Base-by-base conservation (phyloP, 805 yeast species). In the Barnettozyma botsteinii region DNA sequence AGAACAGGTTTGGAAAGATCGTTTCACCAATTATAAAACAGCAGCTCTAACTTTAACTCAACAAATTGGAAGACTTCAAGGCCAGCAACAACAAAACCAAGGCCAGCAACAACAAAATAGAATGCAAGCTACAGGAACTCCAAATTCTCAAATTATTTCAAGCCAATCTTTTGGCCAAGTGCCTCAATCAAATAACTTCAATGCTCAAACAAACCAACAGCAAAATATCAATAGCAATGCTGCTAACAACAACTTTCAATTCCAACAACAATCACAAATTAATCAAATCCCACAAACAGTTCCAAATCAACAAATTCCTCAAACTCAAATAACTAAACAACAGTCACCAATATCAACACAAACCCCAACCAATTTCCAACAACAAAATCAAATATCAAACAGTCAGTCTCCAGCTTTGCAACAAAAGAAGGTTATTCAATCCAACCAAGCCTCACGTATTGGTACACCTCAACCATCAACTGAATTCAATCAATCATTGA, bases 21-120 rank as follows among this genome's bases (percentile, higher is more conserved):
- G 74, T 40, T 68, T 69, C 46, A 67, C 69, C 18, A 72, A 71
- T 34, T 76, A 72, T 49, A 73, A 71, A 43, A 68, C 69, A 41
- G 68, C 71, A 35, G 80, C 79, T 1, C 55, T 65, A 24, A 23
- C 33, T 11, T 24, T 50, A 7, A 36, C 49, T 4, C 52, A 49
- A 21, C 45, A 38, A 12, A 11, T 42, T 4, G 39, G 38, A 27
- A 36, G 31, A 36, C 45, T 42, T 27, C 44, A 40, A 23, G 38
- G 34, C 17, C 37, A 27, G 49, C 44, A 18, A 40, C 57, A 28
- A 52, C 57, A 31, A 51, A 53, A 47, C 51, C 32, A 38, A 25
- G 46, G 39, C 17, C 43, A 41, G 17, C 33, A 24, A 52, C 60
- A 38, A 11, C 39, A 40, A 23, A 20, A n/a, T 28, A 31, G 37